Conservation (phyloP, 768 basidiomycete species). For the Leccinum incarnatum region DNA sequence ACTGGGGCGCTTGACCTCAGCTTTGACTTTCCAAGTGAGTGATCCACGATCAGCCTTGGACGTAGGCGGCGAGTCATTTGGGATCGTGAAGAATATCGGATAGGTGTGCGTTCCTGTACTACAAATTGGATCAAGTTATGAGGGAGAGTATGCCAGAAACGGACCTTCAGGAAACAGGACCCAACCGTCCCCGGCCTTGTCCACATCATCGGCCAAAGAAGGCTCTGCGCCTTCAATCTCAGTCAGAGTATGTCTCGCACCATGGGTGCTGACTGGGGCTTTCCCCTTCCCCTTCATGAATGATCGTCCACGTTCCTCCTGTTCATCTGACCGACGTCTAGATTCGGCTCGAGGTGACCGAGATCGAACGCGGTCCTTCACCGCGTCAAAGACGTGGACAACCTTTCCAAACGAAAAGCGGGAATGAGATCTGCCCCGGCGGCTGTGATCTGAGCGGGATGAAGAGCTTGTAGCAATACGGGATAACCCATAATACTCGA, state of each 20-base stretch:
- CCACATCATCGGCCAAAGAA: constrained; percentile 10
- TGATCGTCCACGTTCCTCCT: constrained; percentile 31
- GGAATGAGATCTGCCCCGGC: constrained; percentile 39
- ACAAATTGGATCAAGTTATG: constrained; percentile 46
- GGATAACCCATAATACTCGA: constrained; percentile 16
- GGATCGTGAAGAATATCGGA: constrained; percentile 91
- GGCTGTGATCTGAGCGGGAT: constrained; percentile 13
- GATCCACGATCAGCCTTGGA: constrained; percentile 73
- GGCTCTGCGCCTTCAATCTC: constrained; percentile 33
- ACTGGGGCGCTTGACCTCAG: constrained; percentile 80
- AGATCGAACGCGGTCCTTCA: constrained; percentile 45
- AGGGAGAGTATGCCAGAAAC: constrained; percentile 15
- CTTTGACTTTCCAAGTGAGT: constrained; percentile 77
- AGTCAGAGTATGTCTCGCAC: constrained; percentile 10
- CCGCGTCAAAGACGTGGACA: constrained; percentile 47
- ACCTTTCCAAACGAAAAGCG: constrained; percentile 55
- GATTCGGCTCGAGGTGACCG: constrained; percentile 36
- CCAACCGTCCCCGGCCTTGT: constrained; percentile 57
- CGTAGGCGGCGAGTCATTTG: constrained; percentile 74
- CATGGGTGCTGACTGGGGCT: constrained; percentile 1
- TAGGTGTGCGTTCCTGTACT: constrained; percentile 85
- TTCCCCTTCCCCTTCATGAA: constrained; percentile 33
- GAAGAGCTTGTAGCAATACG: constrained; percentile 15
- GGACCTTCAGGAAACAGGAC: constrained; percentile 85
- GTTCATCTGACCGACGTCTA: constrained; percentile 1